Conservation (phyloP, 2,329 filamentous ascomycete genomes). For the Pseudocercospora fuligena region DNA sequence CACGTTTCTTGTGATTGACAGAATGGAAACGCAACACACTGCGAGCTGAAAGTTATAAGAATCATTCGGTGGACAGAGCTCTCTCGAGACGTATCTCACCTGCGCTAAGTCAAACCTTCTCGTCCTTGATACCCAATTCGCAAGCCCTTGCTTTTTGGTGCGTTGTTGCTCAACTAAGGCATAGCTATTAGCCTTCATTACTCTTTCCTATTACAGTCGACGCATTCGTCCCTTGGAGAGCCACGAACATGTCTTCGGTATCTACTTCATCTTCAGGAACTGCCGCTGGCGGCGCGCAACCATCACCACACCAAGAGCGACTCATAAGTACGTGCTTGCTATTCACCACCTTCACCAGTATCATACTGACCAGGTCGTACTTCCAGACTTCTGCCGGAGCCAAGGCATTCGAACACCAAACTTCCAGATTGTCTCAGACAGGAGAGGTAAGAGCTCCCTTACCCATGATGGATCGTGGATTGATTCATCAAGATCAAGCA, state of each 20-base stretch:
- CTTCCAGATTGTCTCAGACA: conserved; percentile 75
- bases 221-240: conserved; percentile 7
- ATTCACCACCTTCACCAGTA: background rate
- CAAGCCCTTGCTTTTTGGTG: conserved; percentile 33
- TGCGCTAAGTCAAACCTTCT: conserved; percentile 36
- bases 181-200: conserved; percentile 28
- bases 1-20: conserved; percentile 29
- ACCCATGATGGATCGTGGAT: background rate
- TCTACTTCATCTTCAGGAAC: conserved; percentile 25
- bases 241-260: conserved; percentile 29
- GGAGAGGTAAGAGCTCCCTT: conserved; percentile 63
- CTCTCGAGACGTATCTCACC: conserved; percentile 32
- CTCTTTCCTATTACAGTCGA: conserved; percentile 24
- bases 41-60: conserved; percentile 27
- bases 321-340: conserved; percentile 39
- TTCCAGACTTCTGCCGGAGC: conserved; percentile 37
- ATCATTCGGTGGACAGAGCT: conserved; percentile 23
- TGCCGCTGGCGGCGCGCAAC: conserved; percentile 18
- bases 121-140: conserved; percentile 36
- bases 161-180: conserved; percentile 25
- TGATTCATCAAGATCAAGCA: background rate
- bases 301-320: conserved; percentile 40
- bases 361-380: conserved; percentile 10
- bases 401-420: conserved; percentile 33
- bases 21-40: conserved; percentile 26